Evolutionary conservation across 768 basidiomycete genomes (phyloP).

Genomic region (Amylocystis lapponica): DNA sequence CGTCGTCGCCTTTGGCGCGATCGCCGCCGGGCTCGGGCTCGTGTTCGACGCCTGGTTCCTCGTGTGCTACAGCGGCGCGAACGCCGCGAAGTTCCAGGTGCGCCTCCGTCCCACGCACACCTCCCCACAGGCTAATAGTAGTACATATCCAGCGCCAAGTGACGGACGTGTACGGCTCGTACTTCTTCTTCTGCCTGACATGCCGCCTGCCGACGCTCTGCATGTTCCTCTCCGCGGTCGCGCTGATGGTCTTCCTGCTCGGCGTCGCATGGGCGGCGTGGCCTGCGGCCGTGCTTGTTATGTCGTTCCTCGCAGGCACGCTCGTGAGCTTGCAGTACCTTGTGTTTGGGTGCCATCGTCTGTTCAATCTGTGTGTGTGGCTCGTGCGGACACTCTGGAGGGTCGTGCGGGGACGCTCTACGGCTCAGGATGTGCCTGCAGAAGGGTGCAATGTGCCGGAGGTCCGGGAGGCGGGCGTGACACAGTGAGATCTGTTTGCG

Average conservation of each 20-base stretch:
- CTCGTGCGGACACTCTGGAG: conserved; percentile 5
- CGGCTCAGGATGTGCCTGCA: too few relatives aligned
- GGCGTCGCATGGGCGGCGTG: conserved; percentile 59
- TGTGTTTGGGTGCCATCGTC: conserved; percentile 40
- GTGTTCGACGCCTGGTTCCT: conserved; percentile 62
- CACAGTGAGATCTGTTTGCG: too few relatives aligned
- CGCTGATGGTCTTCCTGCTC: conserved; percentile 55
- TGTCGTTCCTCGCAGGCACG: conserved; percentile 52
- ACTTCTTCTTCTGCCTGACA: conserved; percentile 66
- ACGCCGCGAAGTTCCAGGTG: conserved; percentile 49
- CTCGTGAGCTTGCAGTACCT: conserved; percentile 63
- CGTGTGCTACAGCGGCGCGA: conserved; percentile 51
- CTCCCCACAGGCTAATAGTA: too few relatives aligned
- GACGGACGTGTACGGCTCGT: conserved; percentile 50
- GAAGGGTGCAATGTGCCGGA: too few relatives aligned
- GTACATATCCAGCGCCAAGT: conserved; percentile 46
- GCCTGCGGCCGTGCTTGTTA: conserved; percentile 54
- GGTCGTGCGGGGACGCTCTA: neutral
- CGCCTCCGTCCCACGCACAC: conserved; percentile 11
- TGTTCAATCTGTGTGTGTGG: conserved; percentile 16
- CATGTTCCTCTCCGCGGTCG: conserved; percentile 49
- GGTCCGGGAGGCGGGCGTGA: too few relatives aligned
- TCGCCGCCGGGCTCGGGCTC: conserved; percentile 62
- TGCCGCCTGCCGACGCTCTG: conserved; percentile 59
- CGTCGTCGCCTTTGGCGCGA: conserved; percentile 52